Evolutionary conservation across 2,329 filamentous ascomycete species (phyloP), one percentile per base, ranked within the genome.

Genomic region (Samsoniella hepiali): DNA sequence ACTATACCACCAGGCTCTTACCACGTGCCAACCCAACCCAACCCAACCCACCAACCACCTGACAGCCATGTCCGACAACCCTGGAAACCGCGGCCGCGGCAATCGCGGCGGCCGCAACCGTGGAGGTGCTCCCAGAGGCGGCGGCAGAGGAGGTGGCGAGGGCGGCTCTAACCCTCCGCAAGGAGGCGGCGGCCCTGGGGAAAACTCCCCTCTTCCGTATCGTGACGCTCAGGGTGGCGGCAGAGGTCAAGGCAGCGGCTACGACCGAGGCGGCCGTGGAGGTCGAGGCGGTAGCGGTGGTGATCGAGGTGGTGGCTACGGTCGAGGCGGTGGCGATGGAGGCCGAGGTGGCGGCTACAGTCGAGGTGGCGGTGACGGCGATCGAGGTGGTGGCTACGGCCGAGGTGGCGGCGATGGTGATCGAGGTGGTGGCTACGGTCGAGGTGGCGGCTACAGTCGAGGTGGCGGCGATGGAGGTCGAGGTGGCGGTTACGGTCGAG

Each of bases 311-410:
- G 64, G 65, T 50, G 56, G 68, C 38, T 11, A 13, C 38, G 15
- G 9, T 40, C 38, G 38, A 40, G 38, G 34, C 9, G 34, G 34
- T 38, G 66, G 70, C 22, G 67, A 67, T 9, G 66, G 65, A 44
- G 56, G 67, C 53, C 64, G 67, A 40, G 65, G 70, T 27, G 47
- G 47, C 45, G 15, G 3, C 15, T n/a, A n/a, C 3, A 22, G 47
- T 32, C 11, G 29, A n/a, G 68, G 67, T 15, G 60, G 63, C 42
- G 68, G 68, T 36, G 67, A 68, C 38, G 66, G 69, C 3, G 57
- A 69, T 50, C 66, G 69, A 54, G 61, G 62, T 27, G 63, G 64
- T 17, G 65, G 69, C 11, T 67, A 68, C n/a, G 65, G 67, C 11
- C 66, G 68, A 1, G 62, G 63, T 27, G 51, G 47, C 22, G 58